phyloP scores from a whole-genome alignment of 2,329 filamentous ascomycete genomes.

The Akanthomyces lecanii region DNA sequence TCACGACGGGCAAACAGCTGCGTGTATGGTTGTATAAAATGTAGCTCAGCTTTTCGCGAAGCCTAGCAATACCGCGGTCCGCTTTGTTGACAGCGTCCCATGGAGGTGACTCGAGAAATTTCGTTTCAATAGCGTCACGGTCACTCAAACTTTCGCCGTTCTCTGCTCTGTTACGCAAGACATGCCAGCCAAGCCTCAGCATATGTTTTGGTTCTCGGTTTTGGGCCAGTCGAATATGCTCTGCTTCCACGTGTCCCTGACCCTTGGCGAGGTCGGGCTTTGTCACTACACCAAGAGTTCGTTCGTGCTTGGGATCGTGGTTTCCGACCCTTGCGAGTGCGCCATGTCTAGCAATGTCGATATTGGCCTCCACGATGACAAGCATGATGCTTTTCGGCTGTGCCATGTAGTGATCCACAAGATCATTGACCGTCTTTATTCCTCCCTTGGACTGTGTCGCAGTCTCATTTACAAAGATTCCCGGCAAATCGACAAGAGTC shows the following conservation, averaged over 20 bases:
- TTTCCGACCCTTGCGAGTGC: slow-evolving; percentile 42
- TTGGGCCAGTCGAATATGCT: slow-evolving; percentile 30
- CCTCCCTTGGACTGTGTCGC: slow-evolving; percentile 30
- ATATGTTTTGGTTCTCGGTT: slow-evolving; percentile 27
- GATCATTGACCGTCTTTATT: slow-evolving; percentile 30
- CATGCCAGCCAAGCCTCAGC: slow-evolving; percentile 45
- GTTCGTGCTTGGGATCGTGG: slow-evolving; percentile 38
- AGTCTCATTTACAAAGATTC: slow-evolving; percentile 34
- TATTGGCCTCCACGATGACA: slow-evolving; percentile 47
- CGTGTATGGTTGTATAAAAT: slow-evolving; percentile 29
- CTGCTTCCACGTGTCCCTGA: slow-evolving; percentile 33
- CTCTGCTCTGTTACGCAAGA: slow-evolving; percentile 43
- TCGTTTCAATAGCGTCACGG: slow-evolving; percentile 3
- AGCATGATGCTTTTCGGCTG: slow-evolving; percentile 56
- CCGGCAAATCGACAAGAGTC: slow-evolving; percentile 53
- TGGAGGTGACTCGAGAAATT: background rate
- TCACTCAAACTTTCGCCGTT: slow-evolving; percentile 17
- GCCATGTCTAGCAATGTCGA: slow-evolving; percentile 48
- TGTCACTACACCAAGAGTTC: slow-evolving; percentile 56
- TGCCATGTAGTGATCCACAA: slow-evolving; percentile 51
- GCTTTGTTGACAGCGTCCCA: slow-evolving; percentile 26
- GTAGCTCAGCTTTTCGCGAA: slow-evolving; percentile 23
- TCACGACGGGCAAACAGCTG: slow-evolving; percentile 25
- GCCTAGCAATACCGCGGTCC: slow-evolving; percentile 30
- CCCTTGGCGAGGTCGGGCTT: slow-evolving; percentile 44